Evolutionary conservation across 176 grass and related monocot genomes (phyloP).

Genomic region (Carex littledalei): DNA sequence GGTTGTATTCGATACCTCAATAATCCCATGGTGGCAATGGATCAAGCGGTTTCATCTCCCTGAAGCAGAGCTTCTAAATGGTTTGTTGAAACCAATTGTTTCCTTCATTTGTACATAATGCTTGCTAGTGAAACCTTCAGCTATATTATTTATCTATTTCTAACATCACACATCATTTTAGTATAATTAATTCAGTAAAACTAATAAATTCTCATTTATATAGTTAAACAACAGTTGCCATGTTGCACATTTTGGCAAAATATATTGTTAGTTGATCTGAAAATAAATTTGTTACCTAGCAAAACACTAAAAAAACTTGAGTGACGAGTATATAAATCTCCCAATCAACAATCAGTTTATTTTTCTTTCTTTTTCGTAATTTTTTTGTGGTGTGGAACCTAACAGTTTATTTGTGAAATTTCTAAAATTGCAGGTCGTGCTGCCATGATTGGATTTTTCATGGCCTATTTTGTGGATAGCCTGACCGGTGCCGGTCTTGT

Average conservation of each 20-base stretch:
- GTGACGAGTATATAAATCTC: neutral
- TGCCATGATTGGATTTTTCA: slow-evolving; percentile 98
- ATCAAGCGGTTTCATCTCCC: slow-evolving; percentile 86
- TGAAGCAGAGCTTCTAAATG: slow-evolving; percentile 93
- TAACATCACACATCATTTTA: neutral
- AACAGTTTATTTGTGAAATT: neutral
- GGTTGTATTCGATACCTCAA: slow-evolving; percentile 66
- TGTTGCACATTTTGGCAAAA: neutral
- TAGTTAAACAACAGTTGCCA: neutral
- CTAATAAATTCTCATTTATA: neutral
- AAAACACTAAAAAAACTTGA: neutral
- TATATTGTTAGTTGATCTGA: neutral
- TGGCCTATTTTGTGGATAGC: slow-evolving; percentile 96
- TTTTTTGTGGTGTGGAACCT: neutral
- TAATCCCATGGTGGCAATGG: slow-evolving; percentile 95
- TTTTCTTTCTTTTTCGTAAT: neutral
- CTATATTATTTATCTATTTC: neutral
- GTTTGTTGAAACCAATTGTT: slow-evolving; percentile 36
- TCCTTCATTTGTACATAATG: slow-evolving; percentile 4
- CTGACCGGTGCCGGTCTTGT: slow-evolving; percentile 78
- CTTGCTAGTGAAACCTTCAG: neutral
- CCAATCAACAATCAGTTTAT: neutral
- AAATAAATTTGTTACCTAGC: neutral
- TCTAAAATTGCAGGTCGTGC: slow-evolving; percentile 56
- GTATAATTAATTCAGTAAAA: neutral